phyloP scores from a whole-genome alignment of 2,329 filamentous ascomycete species.

The Colletotrichum brevisporum region DNA sequence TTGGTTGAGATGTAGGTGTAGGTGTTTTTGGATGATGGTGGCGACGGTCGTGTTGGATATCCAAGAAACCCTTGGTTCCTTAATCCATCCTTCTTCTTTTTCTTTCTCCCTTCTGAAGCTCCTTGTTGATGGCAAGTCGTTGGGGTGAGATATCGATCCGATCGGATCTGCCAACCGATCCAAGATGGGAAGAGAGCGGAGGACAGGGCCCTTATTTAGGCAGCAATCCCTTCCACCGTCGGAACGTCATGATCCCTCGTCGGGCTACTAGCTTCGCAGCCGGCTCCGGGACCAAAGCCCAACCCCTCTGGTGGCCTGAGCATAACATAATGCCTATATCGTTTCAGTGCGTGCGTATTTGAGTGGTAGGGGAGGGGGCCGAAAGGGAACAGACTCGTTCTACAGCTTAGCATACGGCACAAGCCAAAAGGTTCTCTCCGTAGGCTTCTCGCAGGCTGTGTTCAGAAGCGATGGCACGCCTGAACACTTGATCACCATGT shows the following conservation, averaged over 20 bases:
- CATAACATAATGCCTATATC: conserved; percentile 23
- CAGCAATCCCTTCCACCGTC: neutral
- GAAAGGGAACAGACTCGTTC: conserved; percentile 13
- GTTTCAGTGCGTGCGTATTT: conserved; percentile 40
- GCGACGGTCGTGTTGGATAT: neutral
- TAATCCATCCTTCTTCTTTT: conserved; percentile 18
- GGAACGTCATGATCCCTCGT: conserved; percentile 25
- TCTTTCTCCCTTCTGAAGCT: neutral
- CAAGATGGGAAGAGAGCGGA: rapidly evolving
- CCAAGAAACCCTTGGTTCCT: neutral
- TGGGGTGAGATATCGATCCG: too few species aligned
- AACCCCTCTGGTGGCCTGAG: conserved; percentile 35
- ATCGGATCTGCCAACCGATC: neutral
- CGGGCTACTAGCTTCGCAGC: conserved; percentile 19
- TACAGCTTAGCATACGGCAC: neutral
- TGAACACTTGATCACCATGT: conserved; percentile 22
- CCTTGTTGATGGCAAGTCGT: neutral
- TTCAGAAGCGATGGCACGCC: conserved; percentile 13
- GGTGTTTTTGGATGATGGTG: neutral
- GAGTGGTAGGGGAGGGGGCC: too few species aligned
- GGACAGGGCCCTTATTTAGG: conserved; percentile 37
- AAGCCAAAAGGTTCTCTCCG: conserved; percentile 3
- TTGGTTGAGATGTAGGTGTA: neutral
- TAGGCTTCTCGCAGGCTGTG: neutral
- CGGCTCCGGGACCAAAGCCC: conserved; percentile 22